Evolutionary conservation across 805 yeast genomes (phyloP).

Genomic region (Cyberlindnera nakhonratchasimensis): DNA sequence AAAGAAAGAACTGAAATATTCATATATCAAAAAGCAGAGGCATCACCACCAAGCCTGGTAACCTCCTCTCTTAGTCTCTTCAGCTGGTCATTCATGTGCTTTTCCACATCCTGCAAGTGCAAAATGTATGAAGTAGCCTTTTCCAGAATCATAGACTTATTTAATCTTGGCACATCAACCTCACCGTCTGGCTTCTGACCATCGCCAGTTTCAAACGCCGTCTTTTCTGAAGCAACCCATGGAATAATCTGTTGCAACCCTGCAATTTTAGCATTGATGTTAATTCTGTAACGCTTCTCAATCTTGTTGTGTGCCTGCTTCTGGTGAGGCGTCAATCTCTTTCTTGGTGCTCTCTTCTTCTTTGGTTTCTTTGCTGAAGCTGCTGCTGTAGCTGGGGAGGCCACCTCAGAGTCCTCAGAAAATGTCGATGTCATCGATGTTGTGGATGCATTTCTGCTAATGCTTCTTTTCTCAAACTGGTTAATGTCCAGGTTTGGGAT

Average conservation of each 20-base stretch:
- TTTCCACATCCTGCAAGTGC: conserved; percentile 48
- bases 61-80: conserved; percentile 28
- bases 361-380: conserved; percentile 27
- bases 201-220: conserved; percentile 51
- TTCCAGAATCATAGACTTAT: conserved; percentile 66
- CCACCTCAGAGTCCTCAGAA: conserved; percentile 4
- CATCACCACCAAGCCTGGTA: conserved; percentile 23
- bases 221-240: conserved; percentile 58
- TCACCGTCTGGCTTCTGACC: conserved; percentile 16
- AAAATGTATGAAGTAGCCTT: conserved; percentile 62
- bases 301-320: conserved; percentile 71
- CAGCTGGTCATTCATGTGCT: conserved; percentile 32
- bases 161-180: conserved; percentile 40
- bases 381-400: conserved; percentile 6
- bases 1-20: background rate
- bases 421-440: conserved; percentile 15
- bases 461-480: background rate
- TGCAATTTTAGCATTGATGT: conserved; percentile 69
- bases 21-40: conserved; percentile 2
- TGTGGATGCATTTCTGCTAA: conserved; percentile 15
- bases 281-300: conserved; percentile 67
- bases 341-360: conserved; percentile 49
- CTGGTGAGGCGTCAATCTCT: conserved; percentile 54
- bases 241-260: conserved; percentile 65
- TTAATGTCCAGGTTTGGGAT: conserved; percentile 9